Percentiles rank a stretch among this genome's conserved stretches.
phyloP scores from a whole-genome alignment of 768 basidiomycete species.

The Boletus coccyginus region DNA sequence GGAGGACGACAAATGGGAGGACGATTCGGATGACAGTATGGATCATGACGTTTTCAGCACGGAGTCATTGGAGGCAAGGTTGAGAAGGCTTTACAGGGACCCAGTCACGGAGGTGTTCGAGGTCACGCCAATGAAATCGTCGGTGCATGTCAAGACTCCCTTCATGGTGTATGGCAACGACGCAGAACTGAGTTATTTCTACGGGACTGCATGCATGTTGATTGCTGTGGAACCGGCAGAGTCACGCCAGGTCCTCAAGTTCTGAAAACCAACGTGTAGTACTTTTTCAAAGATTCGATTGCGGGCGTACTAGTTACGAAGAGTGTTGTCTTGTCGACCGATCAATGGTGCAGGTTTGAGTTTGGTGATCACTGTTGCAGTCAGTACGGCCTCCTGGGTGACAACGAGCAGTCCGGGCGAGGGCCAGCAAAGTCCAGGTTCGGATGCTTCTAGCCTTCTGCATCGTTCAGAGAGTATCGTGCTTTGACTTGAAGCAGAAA shows the following conservation, averaged over 20 bases:
- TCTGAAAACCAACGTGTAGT: neutral
- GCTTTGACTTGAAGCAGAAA: no score
- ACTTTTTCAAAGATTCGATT: neutral
- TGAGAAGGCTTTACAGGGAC: neutral
- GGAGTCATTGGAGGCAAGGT: neutral
- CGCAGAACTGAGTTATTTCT: constrained; percentile 1
- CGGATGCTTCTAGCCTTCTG: no score
- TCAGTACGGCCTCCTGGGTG: no score
- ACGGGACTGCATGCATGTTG: constrained; percentile 17
- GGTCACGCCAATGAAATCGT: constrained; percentile 10
- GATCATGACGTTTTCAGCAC: no score
- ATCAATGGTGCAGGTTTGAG: no score
- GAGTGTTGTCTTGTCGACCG: no score
- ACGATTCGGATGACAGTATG: no score
- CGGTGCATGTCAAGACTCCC: neutral
- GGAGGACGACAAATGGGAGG: no score
- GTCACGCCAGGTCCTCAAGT: neutral
- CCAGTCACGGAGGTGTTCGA: constrained; percentile 10
- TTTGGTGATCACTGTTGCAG: no score
- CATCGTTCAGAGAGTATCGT: no score
- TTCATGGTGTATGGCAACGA: constrained; percentile 5
- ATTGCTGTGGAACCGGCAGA: neutral
- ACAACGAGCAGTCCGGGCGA: no score
- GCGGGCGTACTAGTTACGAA: neutral
- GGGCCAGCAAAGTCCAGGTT: no score